Evolutionary conservation across 352 stramenopile species (phyloP).

Genomic region (Phytophthora pinifolia): DNA sequence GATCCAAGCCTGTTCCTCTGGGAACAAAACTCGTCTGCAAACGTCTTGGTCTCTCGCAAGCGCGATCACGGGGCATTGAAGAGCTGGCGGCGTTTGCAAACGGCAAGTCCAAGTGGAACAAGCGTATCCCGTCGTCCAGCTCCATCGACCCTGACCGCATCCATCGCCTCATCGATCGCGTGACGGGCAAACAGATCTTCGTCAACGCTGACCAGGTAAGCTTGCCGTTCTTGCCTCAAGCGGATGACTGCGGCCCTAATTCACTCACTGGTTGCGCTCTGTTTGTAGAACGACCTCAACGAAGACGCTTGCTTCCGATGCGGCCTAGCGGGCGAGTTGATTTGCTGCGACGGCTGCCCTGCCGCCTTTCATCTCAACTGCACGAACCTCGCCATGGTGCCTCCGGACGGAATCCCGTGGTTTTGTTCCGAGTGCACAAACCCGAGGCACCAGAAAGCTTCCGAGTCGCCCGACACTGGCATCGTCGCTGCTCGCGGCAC

Average conservation of each 20-base stretch:
- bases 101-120: constrained; percentile 72
- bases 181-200: constrained; percentile 62
- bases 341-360: constrained; percentile 82
- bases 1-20: constrained; percentile 11
- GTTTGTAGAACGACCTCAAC: constrained; percentile 68
- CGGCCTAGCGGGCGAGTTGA: constrained; percentile 64
- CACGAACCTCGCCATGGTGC: constrained; percentile 64
- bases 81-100: constrained; percentile 68
- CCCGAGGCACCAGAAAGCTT: constrained; percentile 34
- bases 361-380: constrained; percentile 79
- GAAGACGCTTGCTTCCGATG: constrained; percentile 82
- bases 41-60: constrained; percentile 59
- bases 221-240: background rate
- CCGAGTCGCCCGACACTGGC: constrained; percentile 10
- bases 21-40: constrained; percentile 33
- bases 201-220: constrained; percentile 61
- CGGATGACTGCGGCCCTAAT: no score
- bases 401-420: constrained; percentile 54
- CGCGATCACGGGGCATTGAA: constrained; percentile 42
- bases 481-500: constrained; percentile 17
- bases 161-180: constrained; percentile 64
- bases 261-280: constrained; percentile 6
- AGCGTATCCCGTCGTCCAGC: constrained; percentile 41
- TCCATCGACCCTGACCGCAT: constrained; percentile 66
- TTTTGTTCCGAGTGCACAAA: constrained; percentile 76